A percentile compares a stretch with the other conserved stretches of the same genome.
Conservation (phyloP, 23 red algal species). For the Gracilariopsis chorda region DNA sequence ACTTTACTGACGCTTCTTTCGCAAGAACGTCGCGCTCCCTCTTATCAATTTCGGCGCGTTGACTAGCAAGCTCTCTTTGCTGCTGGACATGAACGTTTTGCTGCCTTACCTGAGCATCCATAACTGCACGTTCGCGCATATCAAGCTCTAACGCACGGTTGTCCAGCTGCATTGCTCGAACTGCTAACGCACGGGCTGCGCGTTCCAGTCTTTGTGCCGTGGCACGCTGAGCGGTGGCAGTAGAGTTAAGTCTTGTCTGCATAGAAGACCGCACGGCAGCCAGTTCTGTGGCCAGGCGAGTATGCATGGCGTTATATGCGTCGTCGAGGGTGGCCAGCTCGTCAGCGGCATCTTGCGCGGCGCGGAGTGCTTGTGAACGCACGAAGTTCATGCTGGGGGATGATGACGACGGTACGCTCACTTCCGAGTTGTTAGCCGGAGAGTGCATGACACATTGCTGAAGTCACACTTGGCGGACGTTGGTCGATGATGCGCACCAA, state of each 20-base stretch:
- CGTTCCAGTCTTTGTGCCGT: neutral
- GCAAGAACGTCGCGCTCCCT: neutral
- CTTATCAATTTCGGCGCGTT: neutral
- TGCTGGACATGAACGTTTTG: neutral
- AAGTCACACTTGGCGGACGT: too few relatives aligned
- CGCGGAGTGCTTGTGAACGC: neutral
- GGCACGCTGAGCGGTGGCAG: neutral
- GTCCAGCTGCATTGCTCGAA: constrained; percentile 45
- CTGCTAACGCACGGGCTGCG: constrained; percentile 18
- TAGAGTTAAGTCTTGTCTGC: neutral
- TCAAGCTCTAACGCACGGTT: neutral
- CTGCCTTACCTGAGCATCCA: neutral
- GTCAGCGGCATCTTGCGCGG: neutral
- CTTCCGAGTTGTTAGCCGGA: too few relatives aligned
- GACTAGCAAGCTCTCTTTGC: neutral
- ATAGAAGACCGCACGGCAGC: neutral
- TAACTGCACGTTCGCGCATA: neutral
- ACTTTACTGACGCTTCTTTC: constrained; percentile 23
- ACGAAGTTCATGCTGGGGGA: too few relatives aligned
- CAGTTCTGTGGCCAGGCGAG: neutral
- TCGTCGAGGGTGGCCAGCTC: neutral
- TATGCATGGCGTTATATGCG: neutral
- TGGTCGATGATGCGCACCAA: too few relatives aligned
- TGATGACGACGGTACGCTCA: too few relatives aligned
- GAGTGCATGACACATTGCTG: too few relatives aligned